Evolutionary conservation across 352 stramenopile genomes (phyloP), one percentile per base, ranked within the genome.

Genomic region (Phytophthora pinifolia): DNA sequence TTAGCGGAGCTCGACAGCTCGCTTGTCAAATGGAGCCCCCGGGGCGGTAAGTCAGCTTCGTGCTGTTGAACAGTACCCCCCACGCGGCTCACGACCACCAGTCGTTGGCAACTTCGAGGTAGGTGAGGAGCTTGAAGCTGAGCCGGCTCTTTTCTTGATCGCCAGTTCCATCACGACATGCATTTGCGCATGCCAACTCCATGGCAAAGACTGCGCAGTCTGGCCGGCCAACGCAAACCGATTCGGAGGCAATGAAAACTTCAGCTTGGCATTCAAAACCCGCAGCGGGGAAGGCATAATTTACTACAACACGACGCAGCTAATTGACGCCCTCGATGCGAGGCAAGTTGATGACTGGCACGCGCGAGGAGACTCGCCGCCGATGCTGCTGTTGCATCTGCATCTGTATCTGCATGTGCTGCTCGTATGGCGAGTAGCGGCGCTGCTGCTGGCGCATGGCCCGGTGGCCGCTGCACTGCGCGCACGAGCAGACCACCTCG

Each of bases 261-360:
- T 22, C 35, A 17, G 6, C 17, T 17, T n/a, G 46, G 44, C 3
- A 31, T 42, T 50, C 31, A 53, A 49, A 52, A 63, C 38, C 37
- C 37, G 37, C 37, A 22, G 17, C 18, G 7, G 12, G 38, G 18
- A 22, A 2, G 38, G 31, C 4, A 18, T 12, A 18, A 42, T 52
- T 61, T 61, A 54, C 20, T 60, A 61, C 46, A 61, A 60, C 38
- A 20, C 10, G 34, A 60, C 35, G 34, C 17, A 54, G 35, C 9
- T 30, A 87, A 47, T 89, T 89, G 34, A 86, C 73, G 12, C 75
- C 78, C 55, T 88, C 78, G 30, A 86, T 86, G 0, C 75, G 71
- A 1, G 78, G 78, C 33, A 85, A 22, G 35, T 69, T 71, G 44
- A 88, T 78, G 29, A 83, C 52, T 14, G 73, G 75, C 33, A 88